phyloP scores from a whole-genome alignment of 805 yeast genomes.

The Pichia cephalocereana region DNA sequence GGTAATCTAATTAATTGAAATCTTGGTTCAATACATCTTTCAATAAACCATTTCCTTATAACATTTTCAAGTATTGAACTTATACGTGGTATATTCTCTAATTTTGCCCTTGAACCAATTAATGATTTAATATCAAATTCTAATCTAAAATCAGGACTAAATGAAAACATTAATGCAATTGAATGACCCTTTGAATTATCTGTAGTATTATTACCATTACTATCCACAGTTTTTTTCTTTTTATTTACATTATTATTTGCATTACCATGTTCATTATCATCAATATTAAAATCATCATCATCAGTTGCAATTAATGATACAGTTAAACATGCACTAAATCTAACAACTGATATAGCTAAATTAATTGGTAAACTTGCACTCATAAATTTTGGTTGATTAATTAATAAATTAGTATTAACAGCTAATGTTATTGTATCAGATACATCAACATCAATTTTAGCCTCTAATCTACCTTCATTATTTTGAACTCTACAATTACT shows the following conservation, averaged over 20 bases:
- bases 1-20: slow-evolving; percentile 82
- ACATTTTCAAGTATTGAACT: slow-evolving; percentile 76
- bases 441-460: slow-evolving; percentile 83
- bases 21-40: slow-evolving; percentile 88
- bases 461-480: slow-evolving; percentile 53
- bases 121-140: slow-evolving; percentile 84
- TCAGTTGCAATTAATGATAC: slow-evolving; percentile 51
- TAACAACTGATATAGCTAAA: slow-evolving; percentile 75
- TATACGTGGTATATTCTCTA: slow-evolving; percentile 89
- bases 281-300: slow-evolving; percentile 16
- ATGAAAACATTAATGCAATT: slow-evolving; percentile 79
- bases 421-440: slow-evolving; percentile 83
- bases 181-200: slow-evolving; percentile 12
- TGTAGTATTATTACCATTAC: slow-evolving; percentile 2
- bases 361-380: slow-evolving; percentile 84
- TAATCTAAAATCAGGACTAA: slow-evolving; percentile 81
- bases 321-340: slow-evolving; percentile 84
- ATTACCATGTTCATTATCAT: background rate
- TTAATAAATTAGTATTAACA: slow-evolving; percentile 65
- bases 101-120: slow-evolving; percentile 85
- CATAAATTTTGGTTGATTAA: slow-evolving; percentile 75
- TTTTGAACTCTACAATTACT: slow-evolving; percentile 76
- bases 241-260: background rate
- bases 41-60: slow-evolving; percentile 81
- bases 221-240: background rate